These are phyloP conservation scores for Golubevia pallescens DNA, from an alignment of 1,284 basidiomycete genomes.

Conservation along the genomic window DNA sequence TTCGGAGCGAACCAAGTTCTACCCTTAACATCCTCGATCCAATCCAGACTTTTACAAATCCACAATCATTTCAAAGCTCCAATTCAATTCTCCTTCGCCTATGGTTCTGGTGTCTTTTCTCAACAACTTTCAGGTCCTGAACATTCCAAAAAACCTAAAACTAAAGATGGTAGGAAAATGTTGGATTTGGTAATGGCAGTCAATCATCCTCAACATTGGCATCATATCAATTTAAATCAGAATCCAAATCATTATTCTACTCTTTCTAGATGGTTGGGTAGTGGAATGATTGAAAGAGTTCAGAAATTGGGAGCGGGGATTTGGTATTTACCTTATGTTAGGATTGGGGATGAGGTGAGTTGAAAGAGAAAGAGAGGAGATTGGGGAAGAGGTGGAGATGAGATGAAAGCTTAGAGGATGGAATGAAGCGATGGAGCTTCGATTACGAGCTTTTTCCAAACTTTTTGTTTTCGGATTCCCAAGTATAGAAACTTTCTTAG, in stretches of 20 bases:
- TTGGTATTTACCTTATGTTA: constrained; percentile 70
- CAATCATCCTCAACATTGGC: constrained; percentile 87
- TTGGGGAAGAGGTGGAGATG: too few relatives aligned
- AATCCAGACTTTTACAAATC: constrained; percentile 22
- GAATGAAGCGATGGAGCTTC: too few relatives aligned
- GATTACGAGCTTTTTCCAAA: too few relatives aligned
- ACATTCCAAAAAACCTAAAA: constrained; percentile 62
- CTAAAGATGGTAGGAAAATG: constrained; percentile 68
- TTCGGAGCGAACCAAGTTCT: constrained; percentile 50
- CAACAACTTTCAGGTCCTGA: constrained; percentile 74
- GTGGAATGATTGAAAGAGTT: constrained; percentile 76
- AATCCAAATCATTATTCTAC: constrained; percentile 88
- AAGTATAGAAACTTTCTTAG: too few relatives aligned
- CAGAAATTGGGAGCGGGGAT: constrained; percentile 84
- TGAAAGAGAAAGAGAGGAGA: background rate
- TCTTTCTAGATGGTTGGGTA: constrained; percentile 80
- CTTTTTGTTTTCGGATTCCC: too few relatives aligned
- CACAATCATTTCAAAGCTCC: constrained; percentile 75
- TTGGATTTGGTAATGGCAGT: constrained; percentile 96
- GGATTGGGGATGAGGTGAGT: constrained; percentile 23
- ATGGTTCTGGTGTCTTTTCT: constrained; percentile 90
- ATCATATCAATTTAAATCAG: constrained; percentile 90
- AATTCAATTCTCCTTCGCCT: constrained; percentile 89
- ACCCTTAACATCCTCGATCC: constrained; percentile 22
- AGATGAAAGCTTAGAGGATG: too few relatives aligned